Percentiles rank a stretch among this genome's conserved stretches.
Evolutionary conservation across 768 basidiomycete genomes (phyloP).

Genomic region (Boletus insuetus): DNA sequence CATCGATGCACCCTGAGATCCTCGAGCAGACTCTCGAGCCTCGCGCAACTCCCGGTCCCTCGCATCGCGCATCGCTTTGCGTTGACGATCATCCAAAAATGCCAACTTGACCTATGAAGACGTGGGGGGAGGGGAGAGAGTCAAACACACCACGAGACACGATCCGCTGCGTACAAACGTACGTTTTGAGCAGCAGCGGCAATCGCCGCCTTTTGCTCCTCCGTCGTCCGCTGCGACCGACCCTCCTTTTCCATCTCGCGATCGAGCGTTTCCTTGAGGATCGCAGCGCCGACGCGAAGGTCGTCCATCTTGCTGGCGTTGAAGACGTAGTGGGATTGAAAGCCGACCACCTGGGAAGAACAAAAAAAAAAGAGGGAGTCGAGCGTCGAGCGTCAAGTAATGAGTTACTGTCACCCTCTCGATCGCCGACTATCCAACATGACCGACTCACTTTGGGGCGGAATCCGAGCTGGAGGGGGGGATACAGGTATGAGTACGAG

Average conservation of each 20-base stretch:
- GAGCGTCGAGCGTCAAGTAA: too few species aligned
- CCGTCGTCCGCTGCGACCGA: constrained; percentile 45
- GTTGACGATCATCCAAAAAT: constrained; percentile 74
- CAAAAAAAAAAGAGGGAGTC: too few species aligned
- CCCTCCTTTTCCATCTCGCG: constrained; percentile 49
- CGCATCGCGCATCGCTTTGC: constrained; percentile 51
- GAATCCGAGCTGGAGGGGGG: constrained; percentile 63
- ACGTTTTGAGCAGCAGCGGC: constrained; percentile 59
- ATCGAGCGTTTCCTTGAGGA: constrained; percentile 61
- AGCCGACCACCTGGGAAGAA: constrained; percentile 53
- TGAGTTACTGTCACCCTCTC: neutral
- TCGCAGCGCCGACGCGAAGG: constrained; percentile 59
- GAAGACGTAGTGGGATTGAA: constrained; percentile 74
- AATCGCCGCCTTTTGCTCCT: constrained; percentile 57
- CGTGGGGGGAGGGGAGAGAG: too few species aligned
- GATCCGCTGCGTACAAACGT: neutral
- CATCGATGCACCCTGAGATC: neutral
- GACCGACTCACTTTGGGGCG: constrained; percentile 53
- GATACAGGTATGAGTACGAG: neutral
- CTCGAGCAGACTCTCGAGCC: constrained; percentile 35
- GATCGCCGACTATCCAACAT: neutral
- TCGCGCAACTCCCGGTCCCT: constrained; percentile 53
- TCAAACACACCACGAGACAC: neutral
- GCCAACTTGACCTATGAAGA: constrained; percentile 64
- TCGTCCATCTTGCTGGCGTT: constrained; percentile 50